phyloP scores from a whole-genome alignment of 116 monocot genomes.

The Trichopus zeylanicus region DNA sequence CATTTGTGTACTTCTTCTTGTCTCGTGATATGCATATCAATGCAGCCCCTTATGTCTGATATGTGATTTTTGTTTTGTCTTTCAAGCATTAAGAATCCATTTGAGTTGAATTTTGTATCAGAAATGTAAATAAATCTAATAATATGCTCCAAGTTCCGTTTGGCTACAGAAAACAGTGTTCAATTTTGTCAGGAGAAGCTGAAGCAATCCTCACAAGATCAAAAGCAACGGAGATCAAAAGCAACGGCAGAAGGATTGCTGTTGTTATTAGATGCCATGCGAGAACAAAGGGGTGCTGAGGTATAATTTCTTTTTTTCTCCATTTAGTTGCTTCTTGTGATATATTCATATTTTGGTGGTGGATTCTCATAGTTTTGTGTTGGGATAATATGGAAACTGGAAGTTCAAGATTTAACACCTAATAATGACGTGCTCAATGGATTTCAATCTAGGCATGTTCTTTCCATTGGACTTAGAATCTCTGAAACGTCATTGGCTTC shows the following conservation, averaged over 20 bases:
- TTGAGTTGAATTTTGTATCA: too few relatives aligned
- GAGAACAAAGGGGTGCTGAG: slow-evolving; percentile 57
- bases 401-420: neutral
- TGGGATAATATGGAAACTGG: too few relatives aligned
- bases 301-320: slow-evolving; percentile 18
- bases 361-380: too few relatives aligned
- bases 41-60: too few relatives aligned
- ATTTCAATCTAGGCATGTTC: neutral
- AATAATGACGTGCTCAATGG: neutral
- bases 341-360: too few relatives aligned
- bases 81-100: too few relatives aligned
- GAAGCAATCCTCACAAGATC: slow-evolving; percentile 75
- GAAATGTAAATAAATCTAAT: too few relatives aligned
- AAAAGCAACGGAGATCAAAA: too few relatives aligned
- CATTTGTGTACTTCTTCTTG: too few relatives aligned
- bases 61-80: too few relatives aligned
- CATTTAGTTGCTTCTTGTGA: neutral
- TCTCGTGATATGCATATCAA: too few relatives aligned
- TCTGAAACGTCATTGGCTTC: too few relatives aligned
- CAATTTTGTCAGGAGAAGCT: slow-evolving; percentile 58
- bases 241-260: slow-evolving; percentile 76
- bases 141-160: neutral
- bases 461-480: neutral
- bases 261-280: slow-evolving; percentile 51
- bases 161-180: neutral